Evolutionary conservation across 305 asterid genomes (phyloP), one percentile per base, ranked within the genome.

Genomic region (Caryopteris hybrid): DNA sequence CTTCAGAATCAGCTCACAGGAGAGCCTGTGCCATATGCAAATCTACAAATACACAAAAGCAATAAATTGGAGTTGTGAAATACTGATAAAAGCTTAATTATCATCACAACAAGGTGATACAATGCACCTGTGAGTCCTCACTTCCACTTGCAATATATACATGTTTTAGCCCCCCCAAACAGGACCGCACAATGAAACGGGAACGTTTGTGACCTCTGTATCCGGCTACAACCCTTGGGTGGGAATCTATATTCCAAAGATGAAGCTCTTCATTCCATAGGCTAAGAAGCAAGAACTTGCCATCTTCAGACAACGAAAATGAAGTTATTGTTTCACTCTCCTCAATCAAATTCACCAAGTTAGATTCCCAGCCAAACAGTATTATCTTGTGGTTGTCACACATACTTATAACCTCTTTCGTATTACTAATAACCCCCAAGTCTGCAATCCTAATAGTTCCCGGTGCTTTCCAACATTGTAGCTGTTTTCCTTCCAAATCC

Each of bases 81-180:
- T 6, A n/a, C 42, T 18, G 57, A 27, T 11, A 16, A 18, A 50
- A 20, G 20, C 12, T 45, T 58, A 23, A 68, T 52, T 25, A 72
- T 34, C 52, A 64, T 34, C 52, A 64, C 57, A 41, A 63, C 51
- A 56, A 59, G 55, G 21, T 6, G 11, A 36, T 1, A 1, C n/a
- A 36, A 1, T 38, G 50, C 76, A 91, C 97, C 97, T 84, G 89
- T 18, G 96, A 88, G 79, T 89, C 95, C 80, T 92, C 98, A 3
- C 98, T 92, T 61, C 98, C 98, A 34, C 97, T 86, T 53, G 96
- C 96, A 58, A 89, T 66, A 63, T 87, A 92, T 66, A 87, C 82
- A 74, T 89, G 92, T 8, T 83, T 80, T 31, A 79, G 67, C 56
- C 98, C 98, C 59, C 98, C 98, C 47, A 92, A 87, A 78, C 98